phyloP scores from a whole-genome alignment of 2,329 filamentous ascomycete genomes.

The Pyrenophora seminiperda region DNA sequence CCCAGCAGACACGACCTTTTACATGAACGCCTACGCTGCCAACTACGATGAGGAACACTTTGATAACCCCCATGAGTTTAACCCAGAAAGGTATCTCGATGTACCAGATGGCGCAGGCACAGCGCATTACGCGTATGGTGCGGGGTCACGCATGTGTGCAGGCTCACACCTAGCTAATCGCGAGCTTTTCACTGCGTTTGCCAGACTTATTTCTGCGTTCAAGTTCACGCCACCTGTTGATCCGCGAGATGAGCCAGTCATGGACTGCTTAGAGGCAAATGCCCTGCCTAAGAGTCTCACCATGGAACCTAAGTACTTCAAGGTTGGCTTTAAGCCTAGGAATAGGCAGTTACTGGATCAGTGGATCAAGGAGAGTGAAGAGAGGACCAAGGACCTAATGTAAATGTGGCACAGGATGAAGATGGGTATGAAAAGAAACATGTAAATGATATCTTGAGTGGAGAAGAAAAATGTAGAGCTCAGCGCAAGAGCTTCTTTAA shows the following conservation, averaged over 20 bases:
- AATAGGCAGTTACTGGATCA: conserved; percentile 49
- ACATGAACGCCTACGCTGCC: conserved; percentile 76
- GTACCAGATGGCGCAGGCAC: conserved; percentile 53
- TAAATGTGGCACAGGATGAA: conserved; percentile 9
- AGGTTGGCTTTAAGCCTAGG: conserved; percentile 54
- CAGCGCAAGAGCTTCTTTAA: too few relatives aligned
- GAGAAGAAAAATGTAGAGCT: too few relatives aligned
- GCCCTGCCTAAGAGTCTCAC: conserved; percentile 55
- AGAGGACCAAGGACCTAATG: conserved; percentile 50
- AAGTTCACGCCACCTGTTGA: conserved; percentile 51
- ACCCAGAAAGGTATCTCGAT: conserved; percentile 72
- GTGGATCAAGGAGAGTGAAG: conserved; percentile 56
- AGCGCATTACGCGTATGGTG: conserved; percentile 56
- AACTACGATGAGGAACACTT: conserved; percentile 75
- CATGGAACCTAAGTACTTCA: conserved; percentile 58
- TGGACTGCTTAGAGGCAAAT: conserved; percentile 55
- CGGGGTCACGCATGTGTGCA: conserved; percentile 54
- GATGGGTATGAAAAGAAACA: background rate
- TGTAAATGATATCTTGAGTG: background rate
- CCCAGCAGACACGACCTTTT: conserved; percentile 77
- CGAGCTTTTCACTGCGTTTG: conserved; percentile 54
- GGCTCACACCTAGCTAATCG: conserved; percentile 53
- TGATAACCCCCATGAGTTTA: conserved; percentile 65
- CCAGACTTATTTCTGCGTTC: conserved; percentile 56
- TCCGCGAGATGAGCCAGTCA: conserved; percentile 48